Conservation (phyloP, 2,329 filamentous ascomycete genomes). For the Colletotrichum brevisporum region DNA sequence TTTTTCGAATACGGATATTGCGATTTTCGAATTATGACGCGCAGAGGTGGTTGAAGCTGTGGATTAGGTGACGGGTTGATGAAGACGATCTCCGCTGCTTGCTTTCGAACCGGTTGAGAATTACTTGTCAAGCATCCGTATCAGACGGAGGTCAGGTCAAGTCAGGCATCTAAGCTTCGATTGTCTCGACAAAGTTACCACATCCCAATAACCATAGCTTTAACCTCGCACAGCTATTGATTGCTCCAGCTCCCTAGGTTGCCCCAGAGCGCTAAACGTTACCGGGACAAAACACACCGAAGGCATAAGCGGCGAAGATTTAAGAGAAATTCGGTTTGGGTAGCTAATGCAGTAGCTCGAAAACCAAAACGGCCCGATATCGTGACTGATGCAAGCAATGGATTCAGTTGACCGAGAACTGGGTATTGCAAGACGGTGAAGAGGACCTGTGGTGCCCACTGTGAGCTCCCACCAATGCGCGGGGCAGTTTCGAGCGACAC, state of each 20-base stretch:
- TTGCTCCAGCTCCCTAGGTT: neutral
- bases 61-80: too few species aligned
- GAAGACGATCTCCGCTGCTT: too few species aligned
- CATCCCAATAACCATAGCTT: neutral
- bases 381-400: neutral
- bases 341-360: neutral
- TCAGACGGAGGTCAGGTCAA: too few species aligned
- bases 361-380: neutral
- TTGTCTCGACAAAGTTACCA: too few species aligned
- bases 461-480: conserved; percentile 11
- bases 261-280: neutral
- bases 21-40: too few species aligned
- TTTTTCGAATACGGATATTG: too few species aligned
- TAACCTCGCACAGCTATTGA: neutral
- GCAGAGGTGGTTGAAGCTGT: too few species aligned
- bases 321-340: neutral
- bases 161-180: too few species aligned
- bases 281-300: conserved; percentile 20
- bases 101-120: too few species aligned
- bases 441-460: neutral
- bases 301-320: neutral
- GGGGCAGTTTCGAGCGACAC: conserved; percentile 31
- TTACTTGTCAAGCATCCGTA: too few species aligned
- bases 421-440: neutral
- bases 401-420: neutral